Conservation (phyloP, 176 grass and related monocot genomes). For the Rhynchospora breviuscula region DNA sequence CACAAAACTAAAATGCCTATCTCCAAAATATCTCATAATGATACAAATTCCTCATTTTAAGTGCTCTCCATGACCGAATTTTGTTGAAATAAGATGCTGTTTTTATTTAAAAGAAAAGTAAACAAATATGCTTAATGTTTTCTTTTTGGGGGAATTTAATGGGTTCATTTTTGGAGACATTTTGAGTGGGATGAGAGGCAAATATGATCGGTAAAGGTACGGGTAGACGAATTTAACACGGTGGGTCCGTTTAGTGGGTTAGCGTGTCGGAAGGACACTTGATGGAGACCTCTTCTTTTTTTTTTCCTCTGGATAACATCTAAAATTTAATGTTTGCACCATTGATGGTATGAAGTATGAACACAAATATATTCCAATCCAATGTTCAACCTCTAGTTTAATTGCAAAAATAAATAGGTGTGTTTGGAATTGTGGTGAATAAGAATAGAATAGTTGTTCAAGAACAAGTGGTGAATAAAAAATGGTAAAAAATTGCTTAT, state of each 20-base stretch:
- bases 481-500: no score
- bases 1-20: background rate
- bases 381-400: no score
- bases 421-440: no score
- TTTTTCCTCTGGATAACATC: background rate
- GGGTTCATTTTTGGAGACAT: background rate
- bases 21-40: background rate
- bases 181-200: background rate
- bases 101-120: no score
- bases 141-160: background rate
- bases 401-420: no score
- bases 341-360: background rate
- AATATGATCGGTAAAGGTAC: background rate
- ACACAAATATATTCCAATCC: background rate
- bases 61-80: no score
- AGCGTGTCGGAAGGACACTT: constrained; percentile 12
- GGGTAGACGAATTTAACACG: constrained; percentile 14
- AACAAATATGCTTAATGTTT: background rate
- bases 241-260: constrained; percentile 8
- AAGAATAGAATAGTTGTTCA: no score
- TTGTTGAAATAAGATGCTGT: no score
- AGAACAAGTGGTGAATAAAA: no score
- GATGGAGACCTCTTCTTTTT: background rate
- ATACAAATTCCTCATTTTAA: background rate
- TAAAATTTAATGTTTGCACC: constrained; percentile 6